Base-by-base conservation (phyloP, 176 grass and related monocot genomes). In the Ampelocalamus luodianensis region DNA sequence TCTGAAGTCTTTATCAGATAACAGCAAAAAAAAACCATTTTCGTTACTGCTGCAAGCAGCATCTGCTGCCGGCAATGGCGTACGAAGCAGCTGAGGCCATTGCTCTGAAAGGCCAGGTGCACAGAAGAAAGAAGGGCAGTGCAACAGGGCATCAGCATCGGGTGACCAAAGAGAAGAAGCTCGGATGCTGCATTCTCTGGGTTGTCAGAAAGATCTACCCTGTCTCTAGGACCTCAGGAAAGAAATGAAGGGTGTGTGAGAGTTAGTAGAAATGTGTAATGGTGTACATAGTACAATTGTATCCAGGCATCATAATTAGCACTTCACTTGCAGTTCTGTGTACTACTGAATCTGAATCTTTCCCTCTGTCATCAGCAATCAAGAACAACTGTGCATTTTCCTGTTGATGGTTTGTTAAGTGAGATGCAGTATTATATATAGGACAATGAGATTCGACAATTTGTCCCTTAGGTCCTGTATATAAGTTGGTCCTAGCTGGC, bases 71-170 rank as follows among this genome's bases (percentile, higher is more conserved):
- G 15, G 8, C 40, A 51, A 86, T 86, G 76, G 56, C 8, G 84
- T 86, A 86, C 44, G 84, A 86, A 23, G 84, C 76, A 3, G 76
- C 76, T 1, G 76, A n/a, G n/a, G 76, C 76, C 32, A 60, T 49
- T 5, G 76, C 76, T 80, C 44, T 53, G 16, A 39, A 64, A 63
- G 42, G 38, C 20, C 68, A 68, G 20, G 23, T 51, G 44, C 72
- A n/a, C 9, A 56, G 17, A 56, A 29, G 50, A 13, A 53, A 56
- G 29, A 76, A 75, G 72, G 32, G 29, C 50, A 56, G 4, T n/a
- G 18, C 72, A 22, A 14, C 29, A 56, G 34, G 29, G 8, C 50
- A 76, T 37, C 16, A 76, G 72, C 49, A 38, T 73, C 23, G 26
- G 50, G 50, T 76, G 72, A 13, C 8, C 72, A 76, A 55, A 20